A percentile compares a stretch with the other conserved stretches of the same genome.
phyloP scores from a whole-genome alignment of 106 monocot species.

The Dioscorea dumetorum region DNA sequence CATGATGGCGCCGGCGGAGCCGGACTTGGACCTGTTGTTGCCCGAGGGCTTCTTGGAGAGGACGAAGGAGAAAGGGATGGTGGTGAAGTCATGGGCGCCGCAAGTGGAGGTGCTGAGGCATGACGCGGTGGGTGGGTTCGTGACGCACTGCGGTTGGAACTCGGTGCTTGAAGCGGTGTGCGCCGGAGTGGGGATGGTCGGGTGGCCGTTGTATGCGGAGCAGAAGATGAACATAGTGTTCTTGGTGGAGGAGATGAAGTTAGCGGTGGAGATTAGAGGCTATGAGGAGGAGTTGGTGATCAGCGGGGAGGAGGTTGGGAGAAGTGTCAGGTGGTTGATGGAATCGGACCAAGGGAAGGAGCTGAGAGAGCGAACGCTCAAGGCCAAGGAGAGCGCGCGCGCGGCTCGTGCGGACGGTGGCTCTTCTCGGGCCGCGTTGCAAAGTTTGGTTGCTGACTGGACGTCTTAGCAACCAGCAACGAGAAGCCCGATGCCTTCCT shows the following conservation, averaged over 20 bases:
- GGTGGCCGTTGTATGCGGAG: neutral
- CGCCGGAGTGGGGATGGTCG: neutral
- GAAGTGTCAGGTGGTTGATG: neutral
- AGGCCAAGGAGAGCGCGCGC: neutral
- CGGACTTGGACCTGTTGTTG: neutral
- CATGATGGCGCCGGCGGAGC: neutral
- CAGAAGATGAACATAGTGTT: neutral
- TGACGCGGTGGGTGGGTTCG: constrained; percentile 32
- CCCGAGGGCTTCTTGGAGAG: constrained; percentile 1
- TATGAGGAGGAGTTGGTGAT: neutral
- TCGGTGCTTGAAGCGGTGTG: constrained; percentile 35
- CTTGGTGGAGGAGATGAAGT: neutral
- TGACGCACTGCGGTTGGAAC: constrained; percentile 80
- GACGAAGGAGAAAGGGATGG: neutral
- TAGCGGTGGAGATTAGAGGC: neutral
- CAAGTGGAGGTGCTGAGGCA: constrained; percentile 11
- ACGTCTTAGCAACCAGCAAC: neutral
- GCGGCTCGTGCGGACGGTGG: neutral
- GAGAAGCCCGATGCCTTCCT: too few species aligned
- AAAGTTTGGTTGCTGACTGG: neutral
- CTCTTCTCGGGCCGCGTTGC: neutral
- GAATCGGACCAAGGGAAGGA: neutral
- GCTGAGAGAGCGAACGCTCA: neutral
- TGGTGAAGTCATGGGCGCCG: constrained; percentile 1
- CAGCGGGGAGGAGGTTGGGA: neutral